Conservation (phyloP, 2,329 filamentous ascomycete genomes). For the Scedosporium minutisporum region DNA sequence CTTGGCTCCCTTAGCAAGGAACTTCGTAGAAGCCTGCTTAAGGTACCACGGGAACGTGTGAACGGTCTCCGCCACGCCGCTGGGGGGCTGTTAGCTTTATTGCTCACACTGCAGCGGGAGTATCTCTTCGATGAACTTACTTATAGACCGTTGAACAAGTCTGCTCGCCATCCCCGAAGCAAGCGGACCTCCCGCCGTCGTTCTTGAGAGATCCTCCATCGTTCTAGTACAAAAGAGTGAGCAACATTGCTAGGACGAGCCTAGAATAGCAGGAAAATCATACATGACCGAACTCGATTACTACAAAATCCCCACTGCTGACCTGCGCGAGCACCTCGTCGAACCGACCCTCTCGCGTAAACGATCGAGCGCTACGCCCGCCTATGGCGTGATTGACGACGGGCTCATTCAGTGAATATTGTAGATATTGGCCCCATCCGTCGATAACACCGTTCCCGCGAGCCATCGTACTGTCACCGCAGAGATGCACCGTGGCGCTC, state of each 20-base stretch:
- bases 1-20: constrained; percentile 47
- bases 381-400: constrained; percentile 52
- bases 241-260: too few relatives aligned
- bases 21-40: constrained; percentile 42
- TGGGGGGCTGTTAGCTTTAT: constrained; percentile 5
- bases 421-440: constrained; percentile 56
- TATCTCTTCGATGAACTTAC: constrained; percentile 7
- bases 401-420: constrained; percentile 29
- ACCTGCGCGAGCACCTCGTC: constrained; percentile 42
- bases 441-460: constrained; percentile 31
- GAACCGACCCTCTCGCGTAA: constrained; percentile 57
- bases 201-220: constrained; percentile 50
- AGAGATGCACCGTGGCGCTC: constrained; percentile 38
- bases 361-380: constrained; percentile 58
- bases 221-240: constrained; percentile 27
- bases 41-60: constrained; percentile 53
- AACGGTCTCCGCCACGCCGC: constrained; percentile 41
- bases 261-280: too few relatives aligned
- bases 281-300: constrained; percentile 60
- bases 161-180: constrained; percentile 41
- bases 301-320: constrained; percentile 50
- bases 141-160: constrained; percentile 43
- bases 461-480: constrained; percentile 55
- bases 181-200: constrained; percentile 55
- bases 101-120: background rate